Conservation (phyloP, 2,329 filamentous ascomycete species). For the Sclerotiophoma versabilis region DNA sequence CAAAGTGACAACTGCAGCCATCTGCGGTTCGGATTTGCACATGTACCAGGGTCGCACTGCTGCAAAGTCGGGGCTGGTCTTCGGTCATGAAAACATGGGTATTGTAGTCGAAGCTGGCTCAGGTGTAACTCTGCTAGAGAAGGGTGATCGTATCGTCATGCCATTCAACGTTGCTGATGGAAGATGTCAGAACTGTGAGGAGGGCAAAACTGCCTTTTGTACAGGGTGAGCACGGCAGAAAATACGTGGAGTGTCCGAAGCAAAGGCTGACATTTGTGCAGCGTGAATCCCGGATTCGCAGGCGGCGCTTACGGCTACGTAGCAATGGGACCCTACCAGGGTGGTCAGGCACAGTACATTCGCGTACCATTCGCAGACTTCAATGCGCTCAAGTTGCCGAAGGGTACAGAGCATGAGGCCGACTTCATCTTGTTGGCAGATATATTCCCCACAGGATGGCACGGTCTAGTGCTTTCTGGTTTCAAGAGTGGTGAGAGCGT, state of each 20-base stretch:
- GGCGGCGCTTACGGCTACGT: constrained; percentile 69
- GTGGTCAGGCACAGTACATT: constrained; percentile 69
- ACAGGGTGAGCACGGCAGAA: constrained; percentile 56
- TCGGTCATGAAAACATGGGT: constrained; percentile 69
- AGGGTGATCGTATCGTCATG: constrained; percentile 69
- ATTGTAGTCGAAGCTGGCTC: constrained; percentile 62
- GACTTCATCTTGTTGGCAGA: constrained; percentile 64
- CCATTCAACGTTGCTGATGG: constrained; percentile 63
- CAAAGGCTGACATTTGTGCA: constrained; percentile 3
- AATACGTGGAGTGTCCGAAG: neutral
- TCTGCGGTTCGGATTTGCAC: constrained; percentile 61
- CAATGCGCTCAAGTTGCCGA: constrained; percentile 68
- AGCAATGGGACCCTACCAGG: constrained; percentile 64
- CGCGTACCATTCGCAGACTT: constrained; percentile 72
- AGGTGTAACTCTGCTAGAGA: constrained; percentile 67
- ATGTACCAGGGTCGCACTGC: constrained; percentile 73
- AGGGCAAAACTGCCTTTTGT: constrained; percentile 70
- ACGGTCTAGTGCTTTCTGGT: constrained; percentile 64
- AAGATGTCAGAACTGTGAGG: constrained; percentile 69
- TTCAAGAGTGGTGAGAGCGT: constrained; percentile 69
- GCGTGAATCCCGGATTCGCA: constrained; percentile 65
- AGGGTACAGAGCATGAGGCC: constrained; percentile 66
- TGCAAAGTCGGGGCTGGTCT: constrained; percentile 67
- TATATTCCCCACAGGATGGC: constrained; percentile 63
- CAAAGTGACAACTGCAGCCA: constrained; percentile 69